A percentile compares a stretch with the other conserved stretches of the same genome.
These are phyloP conservation scores for Ogataea hybrid DNA, from an alignment of 1,139 yeast species.

Conservation along the genomic window DNA sequence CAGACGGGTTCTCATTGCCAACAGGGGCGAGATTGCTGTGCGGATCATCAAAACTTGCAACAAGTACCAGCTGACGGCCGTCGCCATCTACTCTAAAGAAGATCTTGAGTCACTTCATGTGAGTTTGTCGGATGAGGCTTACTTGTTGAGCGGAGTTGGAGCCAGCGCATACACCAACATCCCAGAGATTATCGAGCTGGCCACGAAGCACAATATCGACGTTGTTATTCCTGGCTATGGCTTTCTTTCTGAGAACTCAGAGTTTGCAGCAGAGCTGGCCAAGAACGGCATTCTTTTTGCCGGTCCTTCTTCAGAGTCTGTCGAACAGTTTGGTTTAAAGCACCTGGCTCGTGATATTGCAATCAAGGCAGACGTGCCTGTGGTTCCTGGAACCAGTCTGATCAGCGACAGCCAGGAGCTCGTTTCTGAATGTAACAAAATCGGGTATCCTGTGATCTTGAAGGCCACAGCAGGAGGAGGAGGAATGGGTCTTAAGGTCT, in stretches of 20 bases:
- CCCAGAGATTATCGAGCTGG: constrained; percentile 39
- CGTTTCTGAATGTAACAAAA: constrained; percentile 35
- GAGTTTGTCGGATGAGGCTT: constrained; percentile 35
- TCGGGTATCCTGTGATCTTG: constrained; percentile 47
- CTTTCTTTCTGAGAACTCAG: constrained; percentile 43
- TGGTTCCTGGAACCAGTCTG: constrained; percentile 48
- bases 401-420: constrained; percentile 36
- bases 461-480: constrained; percentile 56
- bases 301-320: constrained; percentile 43
- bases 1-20: constrained; percentile 39
- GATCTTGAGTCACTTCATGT: constrained; percentile 44
- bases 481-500: constrained; percentile 49
- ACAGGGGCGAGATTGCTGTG: constrained; percentile 49
- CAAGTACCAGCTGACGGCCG: constrained; percentile 34
- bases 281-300: constrained; percentile 41
- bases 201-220: constrained; percentile 39
- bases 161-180: constrained; percentile 45
- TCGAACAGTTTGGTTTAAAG: constrained; percentile 37
- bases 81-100: constrained; percentile 42
- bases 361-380: constrained; percentile 37
- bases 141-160: constrained; percentile 38
- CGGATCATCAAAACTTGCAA: constrained; percentile 41
- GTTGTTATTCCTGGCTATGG: constrained; percentile 49
- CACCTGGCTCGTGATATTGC: constrained; percentile 38
- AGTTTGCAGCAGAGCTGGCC: constrained; percentile 39